These are phyloP conservation scores for Cicer bijugum DNA, from an alignment of 306 rosid genomes.

Conservation along the genomic window DNA sequence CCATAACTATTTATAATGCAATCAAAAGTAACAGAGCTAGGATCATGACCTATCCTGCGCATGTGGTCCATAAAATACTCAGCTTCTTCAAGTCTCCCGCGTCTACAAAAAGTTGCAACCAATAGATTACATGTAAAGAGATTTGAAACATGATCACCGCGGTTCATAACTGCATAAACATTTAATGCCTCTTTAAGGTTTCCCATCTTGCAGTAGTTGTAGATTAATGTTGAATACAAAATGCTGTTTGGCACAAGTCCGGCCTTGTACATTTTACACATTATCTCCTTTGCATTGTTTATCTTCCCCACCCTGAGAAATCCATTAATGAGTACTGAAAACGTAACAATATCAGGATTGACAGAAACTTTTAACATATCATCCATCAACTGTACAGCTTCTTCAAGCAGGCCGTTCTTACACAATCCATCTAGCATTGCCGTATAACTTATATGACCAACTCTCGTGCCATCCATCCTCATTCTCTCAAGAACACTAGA, in stretches of 20 bases:
- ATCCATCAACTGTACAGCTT: slow-evolving; percentile 61
- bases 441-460: slow-evolving; percentile 57
- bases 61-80: slow-evolving; percentile 73
- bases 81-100: slow-evolving; percentile 61
- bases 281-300: slow-evolving; percentile 63
- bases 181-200: slow-evolving; percentile 62
- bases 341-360: slow-evolving; percentile 63
- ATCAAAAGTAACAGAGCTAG: slow-evolving; percentile 61
- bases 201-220: slow-evolving; percentile 68
- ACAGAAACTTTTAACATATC: slow-evolving; percentile 56
- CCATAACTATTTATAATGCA: slow-evolving; percentile 67
- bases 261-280: slow-evolving; percentile 67
- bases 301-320: slow-evolving; percentile 63
- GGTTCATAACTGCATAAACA: slow-evolving; percentile 66
- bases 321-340: slow-evolving; percentile 80
- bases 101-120: slow-evolving; percentile 62
- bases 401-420: slow-evolving; percentile 65
- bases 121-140: slow-evolving; percentile 64
- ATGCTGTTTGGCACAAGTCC: slow-evolving; percentile 59
- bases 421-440: slow-evolving; percentile 70
- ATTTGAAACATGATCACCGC: slow-evolving; percentile 52
- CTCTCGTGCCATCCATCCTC: slow-evolving; percentile 53
- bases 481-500: slow-evolving; percentile 59
- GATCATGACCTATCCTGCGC: slow-evolving; percentile 63
- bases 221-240: slow-evolving; percentile 71